Base-by-base conservation (phyloP, 305 asterid genomes). In the Caryopteris hybrid region DNA sequence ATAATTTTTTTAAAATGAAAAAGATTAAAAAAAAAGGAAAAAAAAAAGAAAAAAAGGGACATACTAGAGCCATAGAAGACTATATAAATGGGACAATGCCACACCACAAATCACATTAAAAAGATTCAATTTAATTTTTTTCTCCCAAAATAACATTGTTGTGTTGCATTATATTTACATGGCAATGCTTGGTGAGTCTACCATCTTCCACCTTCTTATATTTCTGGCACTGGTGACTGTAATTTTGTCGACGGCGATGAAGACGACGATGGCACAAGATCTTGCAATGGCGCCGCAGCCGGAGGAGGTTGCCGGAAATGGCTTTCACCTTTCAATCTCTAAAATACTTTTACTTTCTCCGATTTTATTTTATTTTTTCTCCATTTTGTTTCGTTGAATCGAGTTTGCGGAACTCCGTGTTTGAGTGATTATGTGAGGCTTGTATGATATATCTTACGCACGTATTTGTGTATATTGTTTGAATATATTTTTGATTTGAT, bases 221-320 rank as follows among this genome's bases (percentile, higher is more conserved):
- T 8, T 68, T 31, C 22, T 66, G 48, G 69, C 57, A 29, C 36
- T 12, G 41, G 20, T 57, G 56, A 6, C 33, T 22, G 22, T 43
- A 29, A 2, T 55, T 63, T 22, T 57, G 61, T 50, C 58, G 5
- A n/a, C 68, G 6, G n/a, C n/a, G n/a, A n/a, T n/a, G n/a, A 25
- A 13, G 17, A 0, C 55, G 18, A 54, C 66, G 13, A 7, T 5
- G 52, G 74, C 81, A 1, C 81, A 77, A 64, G 78, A 77, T 73
- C 43, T 42, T 64, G 82, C 76, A 12, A 12, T 56, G 78, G 58
- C 76, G 22, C 82, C 82, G 4, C 18, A 23, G 67, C 82, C 82
- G 36, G 68, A 18, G 61, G 62, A 27, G 70, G 78, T 69, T 23
- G 68, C 75, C 18, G 78, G 82, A 66, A 33, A 42, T 23, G 78